phyloP scores from a whole-genome alignment of 192 early-diverging fungal genomes.

The Allomyces macrogynus region DNA sequence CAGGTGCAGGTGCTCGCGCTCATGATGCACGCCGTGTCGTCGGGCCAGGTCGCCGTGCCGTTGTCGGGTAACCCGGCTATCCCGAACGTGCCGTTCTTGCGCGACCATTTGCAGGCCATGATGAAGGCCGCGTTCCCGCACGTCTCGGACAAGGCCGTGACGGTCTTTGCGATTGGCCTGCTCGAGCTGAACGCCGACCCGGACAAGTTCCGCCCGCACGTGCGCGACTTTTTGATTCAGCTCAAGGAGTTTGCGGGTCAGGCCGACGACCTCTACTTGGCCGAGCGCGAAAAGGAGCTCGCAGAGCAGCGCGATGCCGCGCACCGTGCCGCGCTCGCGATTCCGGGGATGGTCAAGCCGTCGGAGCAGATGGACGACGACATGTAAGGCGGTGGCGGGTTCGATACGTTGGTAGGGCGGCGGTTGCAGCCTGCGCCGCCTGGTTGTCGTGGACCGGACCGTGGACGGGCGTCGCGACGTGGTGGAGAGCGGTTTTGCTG shows the following conservation, averaged over 20 bases:
- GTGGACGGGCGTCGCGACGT: too few species aligned
- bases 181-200: conserved; percentile 65
- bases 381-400: background rate
- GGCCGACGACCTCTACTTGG: conserved; percentile 51
- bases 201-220: conserved; percentile 70
- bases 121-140: conserved; percentile 75
- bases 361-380: conserved; percentile 45
- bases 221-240: conserved; percentile 91
- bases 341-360: conserved; percentile 96
- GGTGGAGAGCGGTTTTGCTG: too few species aligned
- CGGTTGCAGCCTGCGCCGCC: too few species aligned
- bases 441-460: too few species aligned
- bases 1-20: conserved; percentile 78
- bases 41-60: conserved; percentile 64
- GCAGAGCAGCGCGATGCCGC: conserved; percentile 58
- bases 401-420: too few species aligned
- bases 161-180: conserved; percentile 65
- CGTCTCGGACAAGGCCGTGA: conserved; percentile 57
- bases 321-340: conserved; percentile 54
- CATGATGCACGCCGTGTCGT: conserved; percentile 71
- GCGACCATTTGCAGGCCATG: conserved; percentile 47
- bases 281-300: conserved; percentile 72
- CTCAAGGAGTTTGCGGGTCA: conserved; percentile 84
- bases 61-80: conserved; percentile 37
- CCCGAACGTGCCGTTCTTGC: conserved; percentile 61